Base-by-base conservation (phyloP, 352 stramenopile species). In the Globisporangium nunn region DNA sequence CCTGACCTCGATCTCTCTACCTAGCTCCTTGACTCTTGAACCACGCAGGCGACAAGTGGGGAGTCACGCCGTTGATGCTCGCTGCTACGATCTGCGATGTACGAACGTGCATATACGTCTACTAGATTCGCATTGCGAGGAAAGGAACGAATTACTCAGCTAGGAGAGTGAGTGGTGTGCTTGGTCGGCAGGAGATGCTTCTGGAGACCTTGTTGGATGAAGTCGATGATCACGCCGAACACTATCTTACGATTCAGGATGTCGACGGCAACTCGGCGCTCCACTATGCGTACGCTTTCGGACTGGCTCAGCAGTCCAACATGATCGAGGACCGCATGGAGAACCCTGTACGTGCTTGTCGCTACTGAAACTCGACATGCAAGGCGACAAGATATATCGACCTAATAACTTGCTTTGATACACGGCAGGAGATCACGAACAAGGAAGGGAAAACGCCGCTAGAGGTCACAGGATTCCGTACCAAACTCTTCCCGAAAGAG, bases 211-310 rank as follows among this genome's bases (percentile, higher is more conserved):
- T 90, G 11, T 50, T 90, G 15, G 61, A 77, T 7, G 62, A 56
- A 1, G 48, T 54, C 4, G 65, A 63, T 1, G 49, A 68, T 41
- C 50, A 64, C 12, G 60, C 59, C 6, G 48, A 64, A 48, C 39
- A 56, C 1, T 47, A 62, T 6, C 54, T 87, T 5, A 50, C 50
- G 28, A 17, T 44, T 15, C n/a, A n/a, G 11, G 77, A 90, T 52
- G 31, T 30, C 4, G 40, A 72, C 15, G 77, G 74, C 6, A 90
- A 85, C 47, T 73, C 64, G 6, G 70, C 74, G 12, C 56, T 90
- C 2, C 80, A 90, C 54, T 87, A 90, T 56, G 75, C 71, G 54
- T 90, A 90, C 68, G 80, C 77, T 4, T 90, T 86, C 55, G 71
- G 65, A 0, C 54, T 75, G 55, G 70, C 72, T 1, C 50, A 75